These are phyloP conservation scores for Leptosphaerulina australis DNA, from an alignment of 2,329 filamentous ascomycete genomes.

Conservation along the genomic window DNA sequence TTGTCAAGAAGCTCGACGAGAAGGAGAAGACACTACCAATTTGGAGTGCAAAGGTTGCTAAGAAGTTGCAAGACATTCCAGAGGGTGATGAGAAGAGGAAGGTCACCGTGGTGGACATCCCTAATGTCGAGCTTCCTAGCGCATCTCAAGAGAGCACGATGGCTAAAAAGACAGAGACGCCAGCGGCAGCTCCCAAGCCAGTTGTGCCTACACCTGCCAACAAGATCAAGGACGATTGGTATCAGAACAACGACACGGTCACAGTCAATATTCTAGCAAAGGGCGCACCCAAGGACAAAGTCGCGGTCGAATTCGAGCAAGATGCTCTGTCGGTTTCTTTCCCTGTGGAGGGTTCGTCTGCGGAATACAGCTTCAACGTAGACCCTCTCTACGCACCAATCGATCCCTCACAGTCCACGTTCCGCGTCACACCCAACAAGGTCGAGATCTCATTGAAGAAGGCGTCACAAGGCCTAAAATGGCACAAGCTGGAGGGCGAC, in stretches of 20 bases:
- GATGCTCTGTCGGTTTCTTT: constrained; percentile 63
- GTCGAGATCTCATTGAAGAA: constrained; percentile 79
- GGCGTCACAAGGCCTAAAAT: constrained; percentile 67
- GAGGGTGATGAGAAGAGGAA: constrained; percentile 56
- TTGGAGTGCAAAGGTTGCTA: constrained; percentile 63
- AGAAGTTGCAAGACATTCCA: constrained; percentile 57
- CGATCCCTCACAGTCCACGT: constrained; percentile 64
- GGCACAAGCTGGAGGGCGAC: constrained; percentile 63
- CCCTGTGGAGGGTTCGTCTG: constrained; percentile 58
- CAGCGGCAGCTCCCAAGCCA: constrained; percentile 29
- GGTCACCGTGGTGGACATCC: constrained; percentile 56
- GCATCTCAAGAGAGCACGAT: constrained; percentile 26
- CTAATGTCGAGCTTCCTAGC: constrained; percentile 55
- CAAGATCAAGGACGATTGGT: constrained; percentile 73
- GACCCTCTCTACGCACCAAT: constrained; percentile 72
- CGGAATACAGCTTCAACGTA: constrained; percentile 66
- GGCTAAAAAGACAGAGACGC: constrained; percentile 5
- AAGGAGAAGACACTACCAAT: constrained; percentile 61
- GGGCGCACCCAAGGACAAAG: constrained; percentile 64
- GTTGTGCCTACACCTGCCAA: constrained; percentile 54
- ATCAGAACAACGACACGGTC: constrained; percentile 66
- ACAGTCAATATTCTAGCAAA: constrained; percentile 71
- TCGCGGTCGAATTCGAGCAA: constrained; percentile 59
- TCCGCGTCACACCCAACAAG: constrained; percentile 74
- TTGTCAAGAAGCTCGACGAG: constrained; percentile 60